Evolutionary conservation across 1,139 yeast species (phyloP), one percentile per base, ranked within the genome.

Genomic region (Diutina ranongensis): DNA sequence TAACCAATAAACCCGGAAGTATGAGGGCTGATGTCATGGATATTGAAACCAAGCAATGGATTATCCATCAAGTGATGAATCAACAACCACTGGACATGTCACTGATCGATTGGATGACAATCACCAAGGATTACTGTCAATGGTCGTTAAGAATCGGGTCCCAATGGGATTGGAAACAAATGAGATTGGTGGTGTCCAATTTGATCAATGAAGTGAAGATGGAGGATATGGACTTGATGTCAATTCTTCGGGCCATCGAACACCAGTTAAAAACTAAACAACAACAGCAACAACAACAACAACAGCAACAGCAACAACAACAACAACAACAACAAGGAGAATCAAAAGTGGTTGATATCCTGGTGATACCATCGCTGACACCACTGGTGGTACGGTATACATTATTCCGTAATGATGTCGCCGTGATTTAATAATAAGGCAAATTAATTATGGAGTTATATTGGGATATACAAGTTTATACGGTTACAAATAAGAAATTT

Each of bases 1-100:
- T 88, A 9, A 62, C 78, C 46, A 81, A 78, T 56, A 69, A 85
- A 51, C 82, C 72, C 57, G 79, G 80, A 7, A 59, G 67, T 35
- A 65, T 63, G 20, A 67, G 80, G 46, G 68, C 78, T 3, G 63
- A 73, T 20, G 64, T 63, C 32, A 77, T 81, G 68, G 70, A 69
- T 33, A 57, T 63, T 4, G 65, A 64, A 16, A 79, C 81, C 40
- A 72, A 74, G 52, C 55, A 72, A 40, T 81, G 92, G 84, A 57
- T 84, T 45, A 55, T 78, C 18, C 16, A 15, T 25, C 19, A 22
- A n/a, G 32, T 38, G 32, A 16, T 25, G 12, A n/a, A 15, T 9
- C 42, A 38, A 20, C 12, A n/a, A 4, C 42, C 42, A 4, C 9
- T 9, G n/a, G 18, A 25, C 19, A 15, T 22, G n/a, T 31, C 28